Conservation (phyloP, 352 stramenopile genomes). For the Globisporangium spiculum region DNA sequence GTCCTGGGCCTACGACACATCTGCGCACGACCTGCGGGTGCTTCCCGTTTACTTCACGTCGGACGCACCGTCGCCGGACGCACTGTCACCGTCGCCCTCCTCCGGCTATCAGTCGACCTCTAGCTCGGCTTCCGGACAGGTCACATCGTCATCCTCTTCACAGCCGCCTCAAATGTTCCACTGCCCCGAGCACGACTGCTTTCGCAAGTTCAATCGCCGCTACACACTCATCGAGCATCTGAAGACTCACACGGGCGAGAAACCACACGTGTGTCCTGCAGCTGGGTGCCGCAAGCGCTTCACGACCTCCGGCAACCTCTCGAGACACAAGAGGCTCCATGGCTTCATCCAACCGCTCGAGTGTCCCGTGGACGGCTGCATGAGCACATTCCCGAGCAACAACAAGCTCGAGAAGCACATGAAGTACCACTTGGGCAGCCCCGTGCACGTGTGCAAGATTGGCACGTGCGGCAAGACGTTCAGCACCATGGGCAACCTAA, state of each 20-base stretch:
- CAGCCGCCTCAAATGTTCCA: slow-evolving; percentile 16
- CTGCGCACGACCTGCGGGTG: slow-evolving; percentile 4
- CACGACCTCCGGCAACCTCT: slow-evolving; percentile 52
- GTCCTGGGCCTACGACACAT: slow-evolving; percentile 10
- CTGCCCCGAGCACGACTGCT: slow-evolving; percentile 25
- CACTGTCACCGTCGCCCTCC: neutral
- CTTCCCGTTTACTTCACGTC: neutral
- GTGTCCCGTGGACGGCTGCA: slow-evolving; percentile 35
- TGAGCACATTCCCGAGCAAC: slow-evolving; percentile 35
- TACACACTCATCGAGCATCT: slow-evolving; percentile 52
- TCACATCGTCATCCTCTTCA: neutral
- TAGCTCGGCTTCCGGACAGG: neutral
- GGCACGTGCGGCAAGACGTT: slow-evolving; percentile 55
- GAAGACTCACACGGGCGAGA: slow-evolving; percentile 57
- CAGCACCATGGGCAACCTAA: slow-evolving; percentile 56
- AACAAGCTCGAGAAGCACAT: slow-evolving; percentile 55
- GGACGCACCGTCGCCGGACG: neutral
- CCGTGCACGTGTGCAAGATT: slow-evolving; percentile 43
- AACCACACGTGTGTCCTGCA: slow-evolving; percentile 42
- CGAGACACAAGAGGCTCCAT: slow-evolving; percentile 54
- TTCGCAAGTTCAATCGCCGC: slow-evolving; percentile 36
- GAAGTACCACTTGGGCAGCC: slow-evolving; percentile 39
- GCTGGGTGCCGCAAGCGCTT: slow-evolving; percentile 45
- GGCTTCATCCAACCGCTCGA: slow-evolving; percentile 36
- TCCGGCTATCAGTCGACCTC: neutral